Evolutionary conservation across 768 basidiomycete genomes (phyloP), one percentile per base, ranked within the genome.

Genomic region (Hemileccinum impolitum): DNA sequence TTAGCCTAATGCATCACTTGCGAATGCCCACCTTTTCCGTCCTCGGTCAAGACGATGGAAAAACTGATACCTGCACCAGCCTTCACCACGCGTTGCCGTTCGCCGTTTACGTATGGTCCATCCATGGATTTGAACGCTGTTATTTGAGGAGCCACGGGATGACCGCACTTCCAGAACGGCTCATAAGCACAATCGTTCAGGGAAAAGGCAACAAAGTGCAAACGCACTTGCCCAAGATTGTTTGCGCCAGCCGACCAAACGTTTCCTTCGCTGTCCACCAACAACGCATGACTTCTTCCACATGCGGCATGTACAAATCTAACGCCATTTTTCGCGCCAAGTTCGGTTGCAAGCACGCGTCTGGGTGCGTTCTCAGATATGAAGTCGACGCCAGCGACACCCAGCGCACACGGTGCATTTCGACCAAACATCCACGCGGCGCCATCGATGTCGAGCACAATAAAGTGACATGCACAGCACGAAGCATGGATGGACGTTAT

Each of bases 341-440:
- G 65, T 25, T 87, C 77, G 2, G 67, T 57, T 3, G 90, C 73
- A 28, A 71, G 75, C 38, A 91, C 57, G 49, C 76, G 74, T 63
- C 77, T 75, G 17, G 91, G 88, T 51, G 83, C 78, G 65, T 81
- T 84, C 72, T 93, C 89, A 15, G 87, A 87, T 52, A 93, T 75
- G 51, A 69, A 44, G 48, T 80, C 79, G 50, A 74, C 72, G 23
- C 70, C 73, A 13, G 78, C 59, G 9, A 82, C 70, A n/a, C 89
- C 87, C 4, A 93, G 75, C 37, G 79, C 78, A 48, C 78, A 73
- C 49, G 75, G 82, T 35, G 80, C 81, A 67, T 91, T 92, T 45
- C 92, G 82, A 7, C 95, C 95, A 63, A 94, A 90, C 58, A 97
- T 68, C 85, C 91, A 94, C 9, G 93, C 95, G 34, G 79, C 76